Percentiles rank a stretch among this genome's conserved stretches.
Evolutionary conservation across 192 early-diverging fungal species (phyloP).

Genomic region (Backusella tuberculispora): DNA sequence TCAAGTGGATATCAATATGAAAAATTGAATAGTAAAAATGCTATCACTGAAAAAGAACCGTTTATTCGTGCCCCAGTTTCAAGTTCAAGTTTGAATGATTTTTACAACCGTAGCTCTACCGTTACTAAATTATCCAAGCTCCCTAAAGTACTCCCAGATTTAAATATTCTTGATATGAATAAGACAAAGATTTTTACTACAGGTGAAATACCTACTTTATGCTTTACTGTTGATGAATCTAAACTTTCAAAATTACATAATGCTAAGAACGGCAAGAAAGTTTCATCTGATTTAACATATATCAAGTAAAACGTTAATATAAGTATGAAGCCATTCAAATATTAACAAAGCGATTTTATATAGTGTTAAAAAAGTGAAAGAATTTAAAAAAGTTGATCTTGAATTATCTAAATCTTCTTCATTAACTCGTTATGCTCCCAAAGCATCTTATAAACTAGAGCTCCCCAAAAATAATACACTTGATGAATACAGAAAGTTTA

Average conservation of each 20-base stretch:
- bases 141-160: neutral
- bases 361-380: neutral
- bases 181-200: neutral
- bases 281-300: neutral
- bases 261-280: neutral
- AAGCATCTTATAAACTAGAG: neutral
- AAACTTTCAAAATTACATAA: neutral
- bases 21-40: neutral
- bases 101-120: neutral
- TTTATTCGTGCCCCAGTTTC: neutral
- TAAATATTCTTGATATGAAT: neutral
- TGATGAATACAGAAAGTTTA: neutral
- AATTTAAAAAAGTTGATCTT: neutral
- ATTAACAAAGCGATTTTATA: neutral
- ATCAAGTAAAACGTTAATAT: neutral
- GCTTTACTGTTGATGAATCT: neutral
- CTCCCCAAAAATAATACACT: neutral
- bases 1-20: neutral
- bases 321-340: neutral
- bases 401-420: neutral
- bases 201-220: conserved; percentile 3
- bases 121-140: neutral
- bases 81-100: neutral
- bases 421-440: neutral
- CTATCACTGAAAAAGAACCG: neutral